phyloP scores from a whole-genome alignment of 2,329 filamentous ascomycete species.

The Claviceps cyperi region DNA sequence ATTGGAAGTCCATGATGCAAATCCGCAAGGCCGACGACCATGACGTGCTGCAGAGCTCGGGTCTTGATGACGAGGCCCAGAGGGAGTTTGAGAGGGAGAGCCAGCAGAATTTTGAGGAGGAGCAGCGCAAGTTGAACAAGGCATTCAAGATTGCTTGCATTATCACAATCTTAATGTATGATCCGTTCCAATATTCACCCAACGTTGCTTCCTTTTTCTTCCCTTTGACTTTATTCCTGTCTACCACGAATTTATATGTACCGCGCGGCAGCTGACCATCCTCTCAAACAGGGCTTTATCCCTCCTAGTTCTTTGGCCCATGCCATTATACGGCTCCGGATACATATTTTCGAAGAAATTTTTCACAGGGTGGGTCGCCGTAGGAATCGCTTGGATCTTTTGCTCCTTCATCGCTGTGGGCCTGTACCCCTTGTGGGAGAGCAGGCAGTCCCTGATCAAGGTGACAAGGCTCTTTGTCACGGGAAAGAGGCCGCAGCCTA shows the following conservation, averaged over 20 bases:
- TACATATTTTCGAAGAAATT: constrained; percentile 50
- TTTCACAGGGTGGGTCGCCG: constrained; percentile 60
- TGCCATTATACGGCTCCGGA: constrained; percentile 72
- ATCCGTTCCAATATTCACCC: background rate
- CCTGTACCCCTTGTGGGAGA: constrained; percentile 70
- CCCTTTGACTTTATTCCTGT: background rate
- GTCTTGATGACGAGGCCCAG: constrained; percentile 25
- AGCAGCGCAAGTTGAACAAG: constrained; percentile 35
- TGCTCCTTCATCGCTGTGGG: constrained; percentile 59
- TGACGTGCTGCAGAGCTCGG: constrained; percentile 48
- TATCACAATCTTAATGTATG: constrained; percentile 19
- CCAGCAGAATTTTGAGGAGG: constrained; percentile 25
- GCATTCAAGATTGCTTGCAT: constrained; percentile 33
- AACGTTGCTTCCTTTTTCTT: background rate
- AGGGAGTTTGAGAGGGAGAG: constrained; percentile 8
- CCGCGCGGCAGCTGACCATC: background rate
- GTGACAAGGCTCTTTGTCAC: constrained; percentile 9
- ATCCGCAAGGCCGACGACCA: constrained; percentile 71
- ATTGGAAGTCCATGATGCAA: constrained; percentile 69
- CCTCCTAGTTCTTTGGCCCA: constrained; percentile 74
- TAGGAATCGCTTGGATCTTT: constrained; percentile 61
- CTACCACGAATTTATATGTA: background rate
- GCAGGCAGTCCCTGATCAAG: constrained; percentile 40
- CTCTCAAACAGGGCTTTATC: constrained; percentile 36
- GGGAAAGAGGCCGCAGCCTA: constrained; percentile 4